Evolutionary conservation across 306 rosid species (phyloP), one percentile per base, ranked within the genome.

Genomic region (Malus asiatica): DNA sequence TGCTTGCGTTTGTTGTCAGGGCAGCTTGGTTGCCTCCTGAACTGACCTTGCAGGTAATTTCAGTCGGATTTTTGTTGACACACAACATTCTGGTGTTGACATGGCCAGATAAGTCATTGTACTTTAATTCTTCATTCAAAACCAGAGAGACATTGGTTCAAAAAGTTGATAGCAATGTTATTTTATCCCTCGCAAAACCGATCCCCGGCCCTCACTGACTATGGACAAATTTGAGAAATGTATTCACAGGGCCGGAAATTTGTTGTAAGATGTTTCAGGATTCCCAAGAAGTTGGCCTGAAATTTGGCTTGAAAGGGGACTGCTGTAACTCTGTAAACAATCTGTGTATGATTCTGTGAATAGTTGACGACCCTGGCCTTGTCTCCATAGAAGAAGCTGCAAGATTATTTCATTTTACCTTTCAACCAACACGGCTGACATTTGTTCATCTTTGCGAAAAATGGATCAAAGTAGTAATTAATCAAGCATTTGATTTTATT

Each of bases 1-100:
- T 3, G 91, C 92, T 25, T 91, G 87, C 80, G 52, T 93, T 73
- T 89, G 96, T 72, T 93, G 92, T 78, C 92, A 88, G 81, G 88
- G 81, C 66, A 80, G 70, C 70, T 48, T 84, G 33, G 86, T 87
- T 25, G 82, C 77, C 68, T 48, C 82, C 42, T 90, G 75, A 73
- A 42, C 68, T n/a, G 35, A 59, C 30, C 45, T 63, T 12, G 74
- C 81, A 4, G 74, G 57, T 59, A 8, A 71, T 66, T 81, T 77
- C 72, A 66, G 75, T 67, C 80, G 45, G 55, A 9, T 38, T 16
- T 8, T 53, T 60, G 52, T 70, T 51, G 77, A 76, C 14, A 42
- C 27, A 27, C 38, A 68, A 16, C 66, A 7, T 76, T 53, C 32
- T 71, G 27, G 51, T 72, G 29, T 48, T 58, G 66, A 40, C 77